phyloP scores from a whole-genome alignment of 768 basidiomycete genomes.

The Goffeauzyma gilvescens region DNA sequence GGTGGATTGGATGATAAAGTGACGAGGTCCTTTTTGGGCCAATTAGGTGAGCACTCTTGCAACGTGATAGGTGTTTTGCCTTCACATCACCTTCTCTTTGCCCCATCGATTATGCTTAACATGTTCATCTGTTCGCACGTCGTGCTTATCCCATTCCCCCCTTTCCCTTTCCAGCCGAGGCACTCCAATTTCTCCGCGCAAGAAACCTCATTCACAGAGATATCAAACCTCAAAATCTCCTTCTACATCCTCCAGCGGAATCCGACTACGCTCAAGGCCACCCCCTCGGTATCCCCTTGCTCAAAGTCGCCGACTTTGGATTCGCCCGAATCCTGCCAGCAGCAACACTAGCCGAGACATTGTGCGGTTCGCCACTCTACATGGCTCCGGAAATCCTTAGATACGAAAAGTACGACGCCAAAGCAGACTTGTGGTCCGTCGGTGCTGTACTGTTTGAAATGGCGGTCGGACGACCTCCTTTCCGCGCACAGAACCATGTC shows the following conservation, averaged over 20 bases:
- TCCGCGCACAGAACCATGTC: constrained; percentile 87
- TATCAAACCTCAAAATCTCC: constrained; percentile 93
- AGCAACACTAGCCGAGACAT: constrained; percentile 86
- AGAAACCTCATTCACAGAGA: constrained; percentile 87
- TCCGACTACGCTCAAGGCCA: constrained; percentile 72
- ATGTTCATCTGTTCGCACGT: too few relatives aligned
- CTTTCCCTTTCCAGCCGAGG: constrained; percentile 44
- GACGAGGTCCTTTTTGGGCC: constrained; percentile 76
- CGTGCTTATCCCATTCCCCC: background rate
- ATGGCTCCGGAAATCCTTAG: constrained; percentile 98
- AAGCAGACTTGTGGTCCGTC: constrained; percentile 94
- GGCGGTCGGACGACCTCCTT: constrained; percentile 79
- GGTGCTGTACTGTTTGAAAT: constrained; percentile 94
- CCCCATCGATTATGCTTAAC: background rate
- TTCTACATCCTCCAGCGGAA: constrained; percentile 61
- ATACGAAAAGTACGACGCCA: constrained; percentile 94
- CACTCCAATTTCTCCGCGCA: constrained; percentile 74
- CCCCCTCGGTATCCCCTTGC: constrained; percentile 74
- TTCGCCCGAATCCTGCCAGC: constrained; percentile 84
- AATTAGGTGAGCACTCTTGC: constrained; percentile 47
- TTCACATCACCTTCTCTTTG: background rate
- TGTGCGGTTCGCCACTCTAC: constrained; percentile 95
- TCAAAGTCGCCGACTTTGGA: constrained; percentile 96
- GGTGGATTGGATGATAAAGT: constrained; percentile 82
- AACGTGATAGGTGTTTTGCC: background rate